A percentile compares a stretch with the other conserved stretches of the same genome.
Evolutionary conservation across 1,284 basidiomycete species (phyloP).

Genomic region (Xanthoconium separans): DNA sequence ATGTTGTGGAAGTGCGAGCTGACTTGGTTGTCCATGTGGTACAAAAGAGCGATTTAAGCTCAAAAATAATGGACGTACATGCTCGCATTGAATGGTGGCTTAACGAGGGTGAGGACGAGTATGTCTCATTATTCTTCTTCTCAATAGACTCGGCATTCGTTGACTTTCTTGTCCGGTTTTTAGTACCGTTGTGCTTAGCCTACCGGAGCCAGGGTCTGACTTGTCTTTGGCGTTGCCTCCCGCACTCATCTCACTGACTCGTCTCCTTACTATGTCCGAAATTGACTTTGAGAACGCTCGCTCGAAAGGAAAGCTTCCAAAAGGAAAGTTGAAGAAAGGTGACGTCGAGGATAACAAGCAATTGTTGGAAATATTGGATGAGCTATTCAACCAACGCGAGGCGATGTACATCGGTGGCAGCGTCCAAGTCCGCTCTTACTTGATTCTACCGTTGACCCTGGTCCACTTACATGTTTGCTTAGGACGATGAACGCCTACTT

Average conservation of each 20-base stretch:
- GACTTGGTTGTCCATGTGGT: constrained; percentile 68
- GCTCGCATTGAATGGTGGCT: constrained; percentile 89
- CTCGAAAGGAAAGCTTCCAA: constrained; percentile 78
- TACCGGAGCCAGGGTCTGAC: constrained; percentile 27
- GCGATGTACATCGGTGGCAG: constrained; percentile 45
- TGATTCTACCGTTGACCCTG: not conserved
- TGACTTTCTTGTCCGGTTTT: not conserved
- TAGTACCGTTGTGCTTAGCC: constrained; percentile 21
- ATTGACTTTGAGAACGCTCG: constrained; percentile 66
- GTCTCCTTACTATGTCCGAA: constrained; percentile 61
- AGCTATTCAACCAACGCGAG: constrained; percentile 52
- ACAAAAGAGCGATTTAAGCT: constrained; percentile 15
- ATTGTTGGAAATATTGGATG: constrained; percentile 45
- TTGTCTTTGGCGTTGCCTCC: constrained; percentile 45
- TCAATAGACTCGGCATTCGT: not conserved
- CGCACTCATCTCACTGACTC: constrained; percentile 71
- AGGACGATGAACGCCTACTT: constrained; percentile 57
- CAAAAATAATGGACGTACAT: constrained; percentile 22
- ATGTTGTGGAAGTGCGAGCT: constrained; percentile 84
- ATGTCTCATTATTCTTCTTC: constrained; percentile 36
- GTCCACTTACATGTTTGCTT: constrained; percentile 6
- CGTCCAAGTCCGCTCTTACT: constrained; percentile 17
- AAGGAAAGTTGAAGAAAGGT: constrained; percentile 45
- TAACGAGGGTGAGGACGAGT: constrained; percentile 91
- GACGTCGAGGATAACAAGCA: constrained; percentile 41